A percentile compares a stretch with the other conserved stretches of the same genome.
phyloP scores from a whole-genome alignment of 768 basidiomycete genomes.

The Tulasnella sp. region DNA sequence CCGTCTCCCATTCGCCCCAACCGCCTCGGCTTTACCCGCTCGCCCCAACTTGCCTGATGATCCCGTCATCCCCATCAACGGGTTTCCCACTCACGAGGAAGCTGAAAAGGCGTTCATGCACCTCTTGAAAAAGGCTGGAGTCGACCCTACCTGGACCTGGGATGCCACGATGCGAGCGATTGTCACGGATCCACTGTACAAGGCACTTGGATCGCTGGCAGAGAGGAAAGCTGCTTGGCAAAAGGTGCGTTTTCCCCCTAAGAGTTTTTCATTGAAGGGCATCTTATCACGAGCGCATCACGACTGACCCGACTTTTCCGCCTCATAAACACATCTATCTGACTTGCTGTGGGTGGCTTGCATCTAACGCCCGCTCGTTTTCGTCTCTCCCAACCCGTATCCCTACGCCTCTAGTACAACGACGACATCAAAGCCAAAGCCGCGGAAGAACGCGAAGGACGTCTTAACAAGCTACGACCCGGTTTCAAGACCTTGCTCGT shows the following conservation, averaged over 20 bases:
- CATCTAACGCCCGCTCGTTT: not conserved
- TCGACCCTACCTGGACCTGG: constrained; percentile 95
- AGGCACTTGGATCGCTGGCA: constrained; percentile 87
- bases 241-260: constrained; percentile 61
- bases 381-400: not conserved
- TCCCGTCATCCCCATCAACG: constrained; percentile 86
- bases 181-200: constrained; percentile 97
- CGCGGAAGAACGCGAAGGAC: constrained; percentile 80
- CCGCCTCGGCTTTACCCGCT: constrained; percentile 55
- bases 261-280: not conserved
- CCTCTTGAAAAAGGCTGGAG: constrained; percentile 84
- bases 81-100: constrained; percentile 82
- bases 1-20: constrained; percentile 57
- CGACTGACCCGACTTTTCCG: not conserved
- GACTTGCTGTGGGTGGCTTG: constrained; percentile 11
- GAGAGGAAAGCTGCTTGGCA: constrained; percentile 96
- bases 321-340: not conserved
- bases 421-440: constrained; percentile 77
- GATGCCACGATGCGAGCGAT: constrained; percentile 97
- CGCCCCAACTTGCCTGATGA: constrained; percentile 84
- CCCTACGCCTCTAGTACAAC: constrained; percentile 61
- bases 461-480: constrained; percentile 84
- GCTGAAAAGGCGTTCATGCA: constrained; percentile 94
- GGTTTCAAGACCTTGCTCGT: constrained; percentile 80
- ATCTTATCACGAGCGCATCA: not conserved